Base-by-base conservation (phyloP, 169 alveolate species). In the Plasmodium malariae region DNA sequence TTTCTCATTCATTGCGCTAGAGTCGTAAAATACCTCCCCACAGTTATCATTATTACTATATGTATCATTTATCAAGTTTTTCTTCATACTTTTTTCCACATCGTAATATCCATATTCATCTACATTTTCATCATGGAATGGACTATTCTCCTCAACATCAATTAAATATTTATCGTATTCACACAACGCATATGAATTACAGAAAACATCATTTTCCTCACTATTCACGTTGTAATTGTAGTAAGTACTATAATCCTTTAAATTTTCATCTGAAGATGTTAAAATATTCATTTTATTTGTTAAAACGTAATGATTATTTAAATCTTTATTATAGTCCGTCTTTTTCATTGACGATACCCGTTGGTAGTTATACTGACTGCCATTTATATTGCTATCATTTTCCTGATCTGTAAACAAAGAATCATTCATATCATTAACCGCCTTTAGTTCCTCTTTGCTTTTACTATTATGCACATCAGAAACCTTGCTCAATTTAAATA, bases 31-130 rank as follows among this genome's bases (percentile, higher is more conserved):
- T 0, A 14, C 28, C 3, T 0, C 28, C 14, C 12, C 17, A 5
- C 32, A 2, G 49, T 9, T 28, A 2, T 26, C 88, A 80, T 74
- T 86, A 68, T 11, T 76, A 37, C 36, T 49, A n/a, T n/a, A n/a
- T 24, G 69, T 91, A 73, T 34, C 92, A 87, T 69, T 88, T 54
- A 51, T 69, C 73, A 45, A 80, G 32, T 59, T 63, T 72, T 36
- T 65, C 36, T 60, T 51, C 57, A 28, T 73, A 72, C 36, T 59
- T 12, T 43, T 7, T 24, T 83, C 88, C 21, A 51, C 83, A 19
- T 70, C 37, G 49, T 88, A 74, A 65, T 91, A 87, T 21, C 91
- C 85, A 32, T 86, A 62, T 69, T 86, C 71, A 17, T 65, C 74
- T 40, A 78, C 74, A 54, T 70, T 72, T 7, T 51, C 87, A 28